Evolutionary conservation across 768 basidiomycete genomes (phyloP).

Genomic region (Dacryopinax spathularia): DNA sequence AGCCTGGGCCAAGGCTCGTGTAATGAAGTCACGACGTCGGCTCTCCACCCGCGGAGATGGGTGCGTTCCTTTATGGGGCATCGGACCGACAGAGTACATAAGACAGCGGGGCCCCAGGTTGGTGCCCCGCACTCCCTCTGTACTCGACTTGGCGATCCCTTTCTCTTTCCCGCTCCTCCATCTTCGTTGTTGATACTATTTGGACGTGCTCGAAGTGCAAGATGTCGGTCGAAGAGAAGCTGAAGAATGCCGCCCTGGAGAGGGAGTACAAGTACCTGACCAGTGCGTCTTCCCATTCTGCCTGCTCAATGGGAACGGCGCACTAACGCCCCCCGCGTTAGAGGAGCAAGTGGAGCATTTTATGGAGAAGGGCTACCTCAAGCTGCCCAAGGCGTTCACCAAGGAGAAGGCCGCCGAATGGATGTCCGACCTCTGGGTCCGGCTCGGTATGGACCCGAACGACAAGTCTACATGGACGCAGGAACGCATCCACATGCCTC

Average conservation of each 20-base stretch:
- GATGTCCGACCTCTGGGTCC: conserved; percentile 28
- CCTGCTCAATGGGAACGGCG: not conserved
- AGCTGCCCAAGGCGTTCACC: conserved; percentile 40
- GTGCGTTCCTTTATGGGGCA: not conserved
- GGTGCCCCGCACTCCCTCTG: no score
- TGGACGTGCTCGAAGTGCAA: not conserved
- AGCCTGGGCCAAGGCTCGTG: not conserved
- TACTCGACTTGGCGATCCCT: not conserved
- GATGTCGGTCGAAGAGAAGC: not conserved
- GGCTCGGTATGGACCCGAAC: conserved; percentile 28
- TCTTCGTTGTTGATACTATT: not conserved
- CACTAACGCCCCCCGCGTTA: not conserved
- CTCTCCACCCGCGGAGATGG: not conserved
- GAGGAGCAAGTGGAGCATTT: conserved; percentile 39
- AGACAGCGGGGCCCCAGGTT: not conserved
- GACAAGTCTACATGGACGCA: conserved; percentile 42
- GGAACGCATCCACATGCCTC: conserved; percentile 42
- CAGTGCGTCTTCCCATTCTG: not conserved
- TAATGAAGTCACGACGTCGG: not conserved
- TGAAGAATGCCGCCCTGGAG: not conserved
- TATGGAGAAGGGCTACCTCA: conserved; percentile 40
- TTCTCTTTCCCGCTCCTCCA: not conserved
- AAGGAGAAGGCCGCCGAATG: conserved; percentile 37
- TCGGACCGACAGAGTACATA: not conserved
- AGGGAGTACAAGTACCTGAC: conserved; percentile 2